A percentile compares a stretch with the other conserved stretches of the same genome.
Conservation (phyloP, 148 eudicot genomes). For the Chenopodium quinoa region DNA sequence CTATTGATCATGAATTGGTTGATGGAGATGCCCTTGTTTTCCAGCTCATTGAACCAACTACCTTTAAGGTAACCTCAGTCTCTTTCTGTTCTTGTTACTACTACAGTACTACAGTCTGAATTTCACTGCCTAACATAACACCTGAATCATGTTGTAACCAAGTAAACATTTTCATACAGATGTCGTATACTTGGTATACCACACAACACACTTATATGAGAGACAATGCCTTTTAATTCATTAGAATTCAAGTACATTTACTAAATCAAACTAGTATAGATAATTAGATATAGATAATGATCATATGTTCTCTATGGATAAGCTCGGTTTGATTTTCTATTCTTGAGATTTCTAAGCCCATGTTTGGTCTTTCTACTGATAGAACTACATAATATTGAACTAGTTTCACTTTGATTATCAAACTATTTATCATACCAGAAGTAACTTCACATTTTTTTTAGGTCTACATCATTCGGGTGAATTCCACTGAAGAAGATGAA, state of each 20-base stretch:
- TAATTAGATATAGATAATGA: too few relatives aligned
- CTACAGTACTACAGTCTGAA: not conserved
- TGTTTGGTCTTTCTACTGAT: not conserved
- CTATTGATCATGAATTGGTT: conserved; percentile 62
- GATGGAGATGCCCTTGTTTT: conserved; percentile 80
- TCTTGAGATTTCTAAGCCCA: not conserved
- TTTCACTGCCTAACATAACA: not conserved
- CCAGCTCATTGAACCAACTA: conserved; percentile 44
- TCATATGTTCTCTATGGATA: not conserved
- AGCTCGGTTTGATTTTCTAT: not conserved
- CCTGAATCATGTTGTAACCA: not conserved
- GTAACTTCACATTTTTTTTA: conserved; percentile 23
- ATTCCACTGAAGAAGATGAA: conserved; percentile 35
- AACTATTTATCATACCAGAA: not conserved
- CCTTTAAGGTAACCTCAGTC: conserved; percentile 49
- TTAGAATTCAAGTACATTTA: too few relatives aligned
- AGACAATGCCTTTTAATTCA: too few relatives aligned
- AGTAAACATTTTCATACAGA: too few relatives aligned
- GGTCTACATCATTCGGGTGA: conserved; percentile 58
- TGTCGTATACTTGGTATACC: too few relatives aligned
- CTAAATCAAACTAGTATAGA: not conserved
- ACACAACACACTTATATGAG: too few relatives aligned
- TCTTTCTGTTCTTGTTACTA: not conserved
- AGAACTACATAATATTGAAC: not conserved
- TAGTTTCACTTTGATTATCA: not conserved